These are phyloP conservation scores for Tanozyma kutaoensis DNA, from an alignment of 805 yeast species.

Conservation along the genomic window DNA sequence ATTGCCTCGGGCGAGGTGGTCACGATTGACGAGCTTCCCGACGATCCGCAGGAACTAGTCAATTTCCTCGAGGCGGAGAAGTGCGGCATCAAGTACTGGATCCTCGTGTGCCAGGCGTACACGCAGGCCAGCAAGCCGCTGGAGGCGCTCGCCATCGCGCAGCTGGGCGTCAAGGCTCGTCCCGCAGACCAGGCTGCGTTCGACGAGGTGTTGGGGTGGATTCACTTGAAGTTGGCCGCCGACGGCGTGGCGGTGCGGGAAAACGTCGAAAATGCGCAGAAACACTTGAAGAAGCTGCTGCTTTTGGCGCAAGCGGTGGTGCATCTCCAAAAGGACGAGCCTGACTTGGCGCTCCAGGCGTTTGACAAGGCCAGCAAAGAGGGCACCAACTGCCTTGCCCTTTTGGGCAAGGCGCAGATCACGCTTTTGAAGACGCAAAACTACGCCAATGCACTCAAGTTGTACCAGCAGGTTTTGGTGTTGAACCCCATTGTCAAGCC, in stretches of 20 bases:
- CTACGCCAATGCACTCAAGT: conserved; percentile 58
- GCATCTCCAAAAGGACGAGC: conserved; percentile 41
- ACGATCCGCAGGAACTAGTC: conserved; percentile 76
- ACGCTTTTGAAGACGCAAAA: conserved; percentile 54
- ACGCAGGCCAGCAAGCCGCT: conserved; percentile 42
- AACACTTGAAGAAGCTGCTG: conserved; percentile 16
- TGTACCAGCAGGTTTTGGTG: conserved; percentile 73
- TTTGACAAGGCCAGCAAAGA: conserved; percentile 50
- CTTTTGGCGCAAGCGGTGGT: conserved; percentile 54
- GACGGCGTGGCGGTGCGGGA: conserved; percentile 13
- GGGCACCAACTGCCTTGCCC: conserved; percentile 57
- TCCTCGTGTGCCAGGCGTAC: conserved; percentile 72
- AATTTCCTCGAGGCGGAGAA: conserved; percentile 70
- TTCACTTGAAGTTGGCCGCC: conserved; percentile 31
- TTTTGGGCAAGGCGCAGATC: conserved; percentile 76
- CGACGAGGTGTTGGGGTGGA: conserved; percentile 62
- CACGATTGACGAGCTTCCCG: conserved; percentile 77
- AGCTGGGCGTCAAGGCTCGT: conserved; percentile 38
- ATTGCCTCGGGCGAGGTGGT: conserved; percentile 69
- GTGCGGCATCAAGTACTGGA: conserved; percentile 70
- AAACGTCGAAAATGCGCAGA: conserved; percentile 11
- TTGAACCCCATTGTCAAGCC: conserved; percentile 71
- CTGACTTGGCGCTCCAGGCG: conserved; percentile 58
- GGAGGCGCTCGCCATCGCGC: conserved; percentile 53
- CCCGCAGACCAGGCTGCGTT: conserved; percentile 36